Evolutionary conservation across 2,329 filamentous ascomycete genomes (phyloP).

Genomic region (Akanthomyces uredinophilus): DNA sequence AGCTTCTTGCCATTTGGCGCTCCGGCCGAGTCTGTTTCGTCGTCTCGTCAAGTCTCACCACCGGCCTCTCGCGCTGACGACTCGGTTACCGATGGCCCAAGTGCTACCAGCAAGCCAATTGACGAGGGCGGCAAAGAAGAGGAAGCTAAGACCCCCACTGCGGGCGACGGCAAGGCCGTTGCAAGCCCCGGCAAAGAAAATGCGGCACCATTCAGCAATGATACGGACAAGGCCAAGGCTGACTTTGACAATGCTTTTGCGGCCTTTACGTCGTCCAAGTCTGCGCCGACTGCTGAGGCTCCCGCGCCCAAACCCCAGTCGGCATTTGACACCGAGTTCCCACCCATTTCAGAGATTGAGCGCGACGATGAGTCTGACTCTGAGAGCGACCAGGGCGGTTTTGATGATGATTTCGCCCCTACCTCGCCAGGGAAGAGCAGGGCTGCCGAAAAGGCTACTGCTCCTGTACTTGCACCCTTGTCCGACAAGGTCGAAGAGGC

Average conservation of each 20-base stretch:
- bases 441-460: conserved; percentile 16
- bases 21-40: conserved; percentile 63
- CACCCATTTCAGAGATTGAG: conserved; percentile 83
- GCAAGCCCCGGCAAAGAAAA: conserved; percentile 11
- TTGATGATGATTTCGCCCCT: conserved; percentile 88
- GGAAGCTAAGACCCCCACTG: conserved; percentile 4
- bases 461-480: background rate
- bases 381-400: conserved; percentile 72
- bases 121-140: conserved; percentile 19
- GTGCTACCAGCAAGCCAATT: conserved; percentile 19
- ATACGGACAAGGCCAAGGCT: conserved; percentile 61
- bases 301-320: conserved; percentile 40
- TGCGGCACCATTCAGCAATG: conserved; percentile 44
- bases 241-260: conserved; percentile 86
- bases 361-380: conserved; percentile 77
- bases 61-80: conserved; percentile 55
- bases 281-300: conserved; percentile 39
- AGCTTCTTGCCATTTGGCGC: conserved; percentile 67
- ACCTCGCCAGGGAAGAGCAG: conserved; percentile 43
- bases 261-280: conserved; percentile 57
- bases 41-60: conserved; percentile 72
- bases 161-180: conserved; percentile 7
- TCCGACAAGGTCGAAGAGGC: conserved; percentile 8
- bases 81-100: conserved; percentile 28
- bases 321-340: conserved; percentile 73